Evolutionary conservation across 2,329 filamentous ascomycete genomes (phyloP).

Genomic region (Capronia epimyces): DNA sequence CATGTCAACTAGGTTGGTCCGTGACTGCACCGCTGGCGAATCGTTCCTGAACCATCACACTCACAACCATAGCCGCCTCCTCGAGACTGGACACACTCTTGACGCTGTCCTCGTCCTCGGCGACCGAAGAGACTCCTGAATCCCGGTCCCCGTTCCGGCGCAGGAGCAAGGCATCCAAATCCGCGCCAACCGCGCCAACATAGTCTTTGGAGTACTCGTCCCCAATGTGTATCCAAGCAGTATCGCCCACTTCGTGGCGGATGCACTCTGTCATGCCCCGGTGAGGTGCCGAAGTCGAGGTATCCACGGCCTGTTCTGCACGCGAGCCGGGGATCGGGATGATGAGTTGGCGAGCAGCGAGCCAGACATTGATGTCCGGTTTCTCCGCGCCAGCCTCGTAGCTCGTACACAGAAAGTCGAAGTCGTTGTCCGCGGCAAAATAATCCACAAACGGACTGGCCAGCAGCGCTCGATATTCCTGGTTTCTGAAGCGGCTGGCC

Average conservation of each 20-base stretch:
- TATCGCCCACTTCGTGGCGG: constrained; percentile 6
- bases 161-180: constrained; percentile 37
- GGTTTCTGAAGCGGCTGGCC: not conserved
- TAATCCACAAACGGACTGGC: constrained; percentile 7
- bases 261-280: constrained; percentile 15
- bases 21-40: not conserved
- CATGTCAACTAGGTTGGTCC: too few relatives aligned
- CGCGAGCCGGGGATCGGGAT: constrained; percentile 11
- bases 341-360: constrained; percentile 32
- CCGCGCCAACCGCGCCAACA: constrained; percentile 35
- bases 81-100: constrained; percentile 18
- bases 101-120: constrained; percentile 1
- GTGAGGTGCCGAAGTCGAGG: not conserved
- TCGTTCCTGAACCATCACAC: constrained; percentile 17
- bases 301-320: constrained; percentile 12
- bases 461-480: not conserved
- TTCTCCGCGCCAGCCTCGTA: constrained; percentile 45
- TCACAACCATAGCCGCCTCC: constrained; percentile 21
- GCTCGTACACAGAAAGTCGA: constrained; percentile 44
- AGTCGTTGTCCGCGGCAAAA: constrained; percentile 30
- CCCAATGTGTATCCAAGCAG: constrained; percentile 39
- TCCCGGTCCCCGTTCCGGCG: constrained; percentile 27
- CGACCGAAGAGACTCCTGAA: not conserved
- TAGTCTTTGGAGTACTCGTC: constrained; percentile 43
- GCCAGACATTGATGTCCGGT: constrained; percentile 38